Conservation (phyloP, 139 green algal genomes). For the Micromonas pusilla region DNA sequence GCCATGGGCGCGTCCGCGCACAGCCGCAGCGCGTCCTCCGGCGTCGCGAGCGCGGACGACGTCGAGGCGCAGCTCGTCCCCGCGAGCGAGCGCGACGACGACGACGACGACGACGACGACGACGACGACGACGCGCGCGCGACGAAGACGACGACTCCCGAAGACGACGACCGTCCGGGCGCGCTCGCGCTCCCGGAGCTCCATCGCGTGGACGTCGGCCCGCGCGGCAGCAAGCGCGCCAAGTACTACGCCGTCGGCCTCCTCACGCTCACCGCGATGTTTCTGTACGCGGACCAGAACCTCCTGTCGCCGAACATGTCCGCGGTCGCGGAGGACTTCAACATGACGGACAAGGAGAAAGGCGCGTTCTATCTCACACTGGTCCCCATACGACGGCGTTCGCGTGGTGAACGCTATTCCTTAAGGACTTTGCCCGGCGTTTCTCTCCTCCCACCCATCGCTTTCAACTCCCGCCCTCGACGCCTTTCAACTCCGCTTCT, state of each 20-base stretch:
- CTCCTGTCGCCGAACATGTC: slow-evolving; percentile 69
- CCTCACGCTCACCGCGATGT: slow-evolving; percentile 57
- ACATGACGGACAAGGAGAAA: slow-evolving; percentile 53
- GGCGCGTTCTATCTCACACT: too few species aligned
- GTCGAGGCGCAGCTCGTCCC: slow-evolving; percentile 3
- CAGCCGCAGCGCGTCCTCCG: background rate
- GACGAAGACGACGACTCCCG: too few species aligned
- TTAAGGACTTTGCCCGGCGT: too few species aligned
- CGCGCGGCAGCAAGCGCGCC: slow-evolving; percentile 31
- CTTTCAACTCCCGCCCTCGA: too few species aligned
- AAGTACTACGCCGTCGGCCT: slow-evolving; percentile 55
- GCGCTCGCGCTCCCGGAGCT: too few species aligned
- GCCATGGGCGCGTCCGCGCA: too few species aligned
- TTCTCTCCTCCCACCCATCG: too few species aligned
- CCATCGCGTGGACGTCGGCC: background rate
- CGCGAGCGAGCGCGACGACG: background rate
- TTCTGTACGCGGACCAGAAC: slow-evolving; percentile 86
- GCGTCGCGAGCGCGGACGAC: too few species aligned
- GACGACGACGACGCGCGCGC: background rate
- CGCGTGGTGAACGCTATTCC: too few species aligned
- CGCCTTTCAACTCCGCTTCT: too few species aligned
- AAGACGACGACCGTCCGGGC: too few species aligned
- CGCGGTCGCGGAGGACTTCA: slow-evolving; percentile 48
- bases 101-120: background rate
- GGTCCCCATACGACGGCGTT: too few species aligned